These are phyloP conservation scores for Grosmannia penicillata DNA, from an alignment of 2,329 filamentous ascomycete species.

Conservation along the genomic window DNA sequence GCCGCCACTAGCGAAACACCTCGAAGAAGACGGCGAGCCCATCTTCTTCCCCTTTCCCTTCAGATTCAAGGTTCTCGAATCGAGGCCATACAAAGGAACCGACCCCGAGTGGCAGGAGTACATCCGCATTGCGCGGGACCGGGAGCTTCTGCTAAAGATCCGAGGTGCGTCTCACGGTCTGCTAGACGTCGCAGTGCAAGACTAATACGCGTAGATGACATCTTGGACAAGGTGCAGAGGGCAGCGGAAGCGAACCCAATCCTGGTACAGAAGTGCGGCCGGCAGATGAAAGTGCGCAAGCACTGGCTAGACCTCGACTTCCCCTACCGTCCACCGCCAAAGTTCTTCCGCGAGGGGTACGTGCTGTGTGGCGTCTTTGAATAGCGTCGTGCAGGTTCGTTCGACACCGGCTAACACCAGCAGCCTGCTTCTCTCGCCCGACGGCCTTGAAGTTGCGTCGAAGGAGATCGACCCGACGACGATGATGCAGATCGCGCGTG, in stretches of 20 bases:
- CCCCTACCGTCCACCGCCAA: slow-evolving; percentile 42
- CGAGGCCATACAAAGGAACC: slow-evolving; percentile 34
- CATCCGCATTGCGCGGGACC: slow-evolving; percentile 40
- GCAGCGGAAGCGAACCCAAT: slow-evolving; percentile 27
- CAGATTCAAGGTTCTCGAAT: slow-evolving; percentile 32
- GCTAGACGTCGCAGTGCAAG: slow-evolving; percentile 10
- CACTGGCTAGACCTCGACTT: slow-evolving; percentile 49
- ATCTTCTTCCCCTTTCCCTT: slow-evolving; percentile 49
- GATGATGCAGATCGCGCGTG: slow-evolving; percentile 26
- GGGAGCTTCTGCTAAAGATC: slow-evolving; percentile 29
- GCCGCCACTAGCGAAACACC: slow-evolving; percentile 18
- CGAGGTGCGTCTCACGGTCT: slow-evolving; percentile 19
- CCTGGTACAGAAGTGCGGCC: slow-evolving; percentile 29
- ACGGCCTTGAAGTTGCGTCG: slow-evolving; percentile 6
- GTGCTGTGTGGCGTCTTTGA: not conserved
- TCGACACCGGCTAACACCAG: not conserved
- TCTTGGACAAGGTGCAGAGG: slow-evolving; percentile 26
- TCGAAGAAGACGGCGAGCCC: slow-evolving; percentile 19
- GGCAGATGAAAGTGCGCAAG: slow-evolving; percentile 30
- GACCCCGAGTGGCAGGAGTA: slow-evolving; percentile 53
- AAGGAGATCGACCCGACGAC: slow-evolving; percentile 9
- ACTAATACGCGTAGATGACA: slow-evolving; percentile 21
- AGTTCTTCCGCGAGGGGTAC: slow-evolving; percentile 45
- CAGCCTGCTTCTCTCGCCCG: slow-evolving; percentile 5
- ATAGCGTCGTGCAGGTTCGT: not conserved